These are phyloP conservation scores for Chaetomidium leptoderma DNA, from an alignment of 495 filamentous ascomycete genomes.

Conservation along the genomic window DNA sequence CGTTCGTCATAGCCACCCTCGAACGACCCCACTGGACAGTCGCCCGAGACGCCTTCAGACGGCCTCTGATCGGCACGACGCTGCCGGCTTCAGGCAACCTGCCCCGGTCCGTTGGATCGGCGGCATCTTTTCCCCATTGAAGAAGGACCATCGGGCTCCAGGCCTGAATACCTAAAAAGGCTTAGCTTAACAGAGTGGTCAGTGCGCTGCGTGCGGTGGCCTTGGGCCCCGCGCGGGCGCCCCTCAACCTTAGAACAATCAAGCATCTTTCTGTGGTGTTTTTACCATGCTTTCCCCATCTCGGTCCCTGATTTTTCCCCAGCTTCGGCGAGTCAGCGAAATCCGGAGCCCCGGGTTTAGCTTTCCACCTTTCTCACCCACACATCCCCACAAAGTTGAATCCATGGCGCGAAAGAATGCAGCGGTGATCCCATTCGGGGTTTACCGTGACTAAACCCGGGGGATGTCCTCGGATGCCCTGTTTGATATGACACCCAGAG, in stretches of 20 bases:
- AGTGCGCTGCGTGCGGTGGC: no score
- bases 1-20: not conserved
- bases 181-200: no score
- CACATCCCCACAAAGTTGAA: conserved; percentile 1
- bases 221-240: no score
- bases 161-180: no score
- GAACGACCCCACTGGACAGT: not conserved
- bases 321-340: not conserved
- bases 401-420: not conserved
- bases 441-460: not conserved
- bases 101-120: conserved; percentile 7
- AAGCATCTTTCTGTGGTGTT: no score
- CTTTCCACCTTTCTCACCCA: not conserved
- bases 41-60: not conserved
- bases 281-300: conserved; percentile 2
- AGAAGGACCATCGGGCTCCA: no score
- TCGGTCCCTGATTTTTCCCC: conserved; percentile 9
- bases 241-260: no score
- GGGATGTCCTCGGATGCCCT: no score
- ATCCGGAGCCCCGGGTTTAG: conserved; percentile 2
- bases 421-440: not conserved
- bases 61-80: not conserved
- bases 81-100: not conserved
- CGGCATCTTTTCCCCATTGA: not conserved
- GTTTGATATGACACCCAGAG: no score